A percentile compares a stretch with the other conserved stretches of the same genome.
Conservation (phyloP, 352 stramenopile species). For the Pythium sukuiense region DNA sequence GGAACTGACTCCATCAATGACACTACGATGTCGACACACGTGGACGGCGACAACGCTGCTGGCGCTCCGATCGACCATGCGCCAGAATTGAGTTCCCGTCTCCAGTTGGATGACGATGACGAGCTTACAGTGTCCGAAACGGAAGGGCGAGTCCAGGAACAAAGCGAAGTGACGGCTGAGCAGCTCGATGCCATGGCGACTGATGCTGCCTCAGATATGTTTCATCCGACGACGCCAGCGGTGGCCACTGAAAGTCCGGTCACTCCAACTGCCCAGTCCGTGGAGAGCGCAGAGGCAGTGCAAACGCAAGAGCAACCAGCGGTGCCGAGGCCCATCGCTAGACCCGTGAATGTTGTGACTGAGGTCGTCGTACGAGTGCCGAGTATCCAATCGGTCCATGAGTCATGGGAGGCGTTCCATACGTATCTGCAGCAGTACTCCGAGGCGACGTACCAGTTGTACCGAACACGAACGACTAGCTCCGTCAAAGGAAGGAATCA, state of each 20-base stretch:
- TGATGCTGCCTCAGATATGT: background rate
- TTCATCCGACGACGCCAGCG: background rate
- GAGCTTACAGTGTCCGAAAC: background rate
- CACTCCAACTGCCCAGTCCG: background rate
- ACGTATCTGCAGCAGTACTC: conserved; percentile 59
- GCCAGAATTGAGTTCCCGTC: background rate
- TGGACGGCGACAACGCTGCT: background rate
- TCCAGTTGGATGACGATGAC: background rate
- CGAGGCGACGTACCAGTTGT: conserved; percentile 65
- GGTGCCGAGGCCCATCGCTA: background rate
- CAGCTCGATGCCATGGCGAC: background rate
- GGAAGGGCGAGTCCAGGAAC: background rate
- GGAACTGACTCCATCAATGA: background rate
- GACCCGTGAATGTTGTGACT: conserved; percentile 15
- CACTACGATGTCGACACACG: background rate
- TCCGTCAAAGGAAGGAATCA: conserved; percentile 68
- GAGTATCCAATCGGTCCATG: conserved; percentile 49
- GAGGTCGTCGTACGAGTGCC: conserved; percentile 68
- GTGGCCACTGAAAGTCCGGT: background rate
- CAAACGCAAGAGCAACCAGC: background rate
- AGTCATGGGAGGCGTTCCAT: conserved; percentile 76
- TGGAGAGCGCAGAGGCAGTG: background rate
- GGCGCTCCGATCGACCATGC: background rate
- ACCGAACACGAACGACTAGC: conserved; percentile 73
- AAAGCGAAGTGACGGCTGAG: background rate